Percentiles rank a stretch among this genome's conserved stretches.
These are phyloP conservation scores for Cladophialophora psammophila DNA, from an alignment of 2,329 filamentous ascomycete species.

Conservation along the genomic window DNA sequence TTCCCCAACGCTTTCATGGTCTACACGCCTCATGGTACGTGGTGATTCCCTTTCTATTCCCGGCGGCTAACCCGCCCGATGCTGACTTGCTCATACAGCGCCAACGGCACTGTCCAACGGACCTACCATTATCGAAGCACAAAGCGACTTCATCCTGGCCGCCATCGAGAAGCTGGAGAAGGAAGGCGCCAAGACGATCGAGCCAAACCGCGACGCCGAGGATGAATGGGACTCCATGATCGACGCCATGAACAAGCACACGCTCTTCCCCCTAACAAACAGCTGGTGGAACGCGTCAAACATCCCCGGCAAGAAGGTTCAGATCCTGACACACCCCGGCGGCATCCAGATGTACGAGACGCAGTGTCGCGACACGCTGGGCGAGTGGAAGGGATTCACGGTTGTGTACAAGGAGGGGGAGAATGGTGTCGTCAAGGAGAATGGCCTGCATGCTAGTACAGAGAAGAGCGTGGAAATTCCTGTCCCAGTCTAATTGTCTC, in stretches of 20 bases:
- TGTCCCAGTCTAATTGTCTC: background rate
- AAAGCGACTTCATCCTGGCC: conserved; percentile 54
- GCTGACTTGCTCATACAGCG: conserved; percentile 34
- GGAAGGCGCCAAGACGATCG: conserved; percentile 58
- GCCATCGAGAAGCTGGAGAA: conserved; percentile 58
- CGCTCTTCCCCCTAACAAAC: conserved; percentile 59
- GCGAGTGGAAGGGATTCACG: conserved; percentile 37
- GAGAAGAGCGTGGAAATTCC: conserved; percentile 9
- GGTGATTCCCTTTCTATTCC: background rate
- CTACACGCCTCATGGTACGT: conserved; percentile 60
- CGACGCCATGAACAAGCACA: conserved; percentile 55
- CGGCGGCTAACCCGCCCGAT: background rate
- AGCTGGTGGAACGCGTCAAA: conserved; percentile 65
- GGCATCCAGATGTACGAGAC: conserved; percentile 34
- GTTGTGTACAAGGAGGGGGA: conserved; percentile 24
- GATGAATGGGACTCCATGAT: conserved; percentile 60
- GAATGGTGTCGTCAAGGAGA: conserved; percentile 7
- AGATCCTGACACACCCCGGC: conserved; percentile 29
- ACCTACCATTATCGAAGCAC: conserved; percentile 61
- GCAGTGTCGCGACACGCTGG: conserved; percentile 21
- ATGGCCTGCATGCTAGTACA: background rate
- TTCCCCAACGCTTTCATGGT: conserved; percentile 60
- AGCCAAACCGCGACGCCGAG: conserved; percentile 56
- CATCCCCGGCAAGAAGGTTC: conserved; percentile 58
- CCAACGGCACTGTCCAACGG: conserved; percentile 38